Percentiles rank a stretch among this genome's conserved stretches.
Evolutionary conservation across 148 eudicot species (phyloP).

Genomic region (Rhododendron mucronatum): DNA sequence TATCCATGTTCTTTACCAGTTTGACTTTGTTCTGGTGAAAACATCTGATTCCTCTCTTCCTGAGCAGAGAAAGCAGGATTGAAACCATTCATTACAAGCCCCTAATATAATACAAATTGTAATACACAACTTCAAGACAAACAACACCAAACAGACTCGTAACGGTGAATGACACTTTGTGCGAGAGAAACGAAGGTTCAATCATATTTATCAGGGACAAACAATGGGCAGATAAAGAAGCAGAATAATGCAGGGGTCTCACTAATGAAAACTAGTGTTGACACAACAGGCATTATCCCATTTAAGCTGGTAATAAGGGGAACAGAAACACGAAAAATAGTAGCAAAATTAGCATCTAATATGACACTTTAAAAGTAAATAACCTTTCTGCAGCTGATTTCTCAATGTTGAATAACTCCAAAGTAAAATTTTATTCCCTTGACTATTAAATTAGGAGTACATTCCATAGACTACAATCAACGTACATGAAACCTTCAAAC

Average conservation of each 20-base stretch:
- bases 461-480: background rate
- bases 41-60: constrained; percentile 14
- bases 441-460: background rate
- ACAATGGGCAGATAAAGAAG: background rate
- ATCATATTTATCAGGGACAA: background rate
- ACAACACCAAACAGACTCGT: background rate
- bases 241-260: background rate
- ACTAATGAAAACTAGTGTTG: background rate
- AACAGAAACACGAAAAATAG: background rate
- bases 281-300: background rate
- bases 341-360: background rate
- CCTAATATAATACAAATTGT: background rate
- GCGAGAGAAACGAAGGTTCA: background rate
- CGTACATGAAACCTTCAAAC: background rate
- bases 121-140: background rate
- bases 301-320: background rate
- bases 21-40: constrained; percentile 11
- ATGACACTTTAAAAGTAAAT: background rate
- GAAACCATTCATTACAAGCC: constrained; percentile 4
- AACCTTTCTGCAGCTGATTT: background rate
- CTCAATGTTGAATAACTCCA: background rate
- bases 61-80: constrained; percentile 14
- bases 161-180: background rate
- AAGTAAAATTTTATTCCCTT: background rate
- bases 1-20: constrained; percentile 15